These are phyloP conservation scores for Fraxinus floribunda DNA, from an alignment of 305 asterid genomes.

Conservation along the genomic window DNA sequence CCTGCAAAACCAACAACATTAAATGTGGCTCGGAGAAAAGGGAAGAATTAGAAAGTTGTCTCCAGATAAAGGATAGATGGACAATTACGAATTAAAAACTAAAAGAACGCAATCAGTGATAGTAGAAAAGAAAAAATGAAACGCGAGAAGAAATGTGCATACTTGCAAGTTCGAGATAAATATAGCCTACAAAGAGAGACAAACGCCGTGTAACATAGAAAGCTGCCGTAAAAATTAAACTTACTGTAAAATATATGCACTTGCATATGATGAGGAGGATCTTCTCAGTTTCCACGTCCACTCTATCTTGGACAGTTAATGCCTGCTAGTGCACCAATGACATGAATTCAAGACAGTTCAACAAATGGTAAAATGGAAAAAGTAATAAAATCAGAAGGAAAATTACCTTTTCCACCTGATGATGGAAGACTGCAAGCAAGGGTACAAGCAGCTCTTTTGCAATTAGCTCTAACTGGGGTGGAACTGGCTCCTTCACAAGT, in stretches of 20 bases:
- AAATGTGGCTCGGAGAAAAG: not conserved
- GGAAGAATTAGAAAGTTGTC: not conserved
- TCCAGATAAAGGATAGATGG: not conserved
- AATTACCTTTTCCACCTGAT: conserved; percentile 30
- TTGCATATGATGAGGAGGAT: conserved; percentile 37
- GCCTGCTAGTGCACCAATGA: conserved; percentile 28
- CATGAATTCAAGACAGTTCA: not conserved
- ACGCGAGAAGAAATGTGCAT: not conserved
- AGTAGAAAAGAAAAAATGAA: not conserved
- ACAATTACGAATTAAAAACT: not conserved
- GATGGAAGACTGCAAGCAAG: conserved; percentile 39
- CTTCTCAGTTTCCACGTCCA: conserved; percentile 31
- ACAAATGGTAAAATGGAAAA: not conserved
- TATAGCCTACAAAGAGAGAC: not conserved
- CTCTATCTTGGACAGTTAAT: conserved; percentile 10
- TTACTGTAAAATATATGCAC: conserved; percentile 42
- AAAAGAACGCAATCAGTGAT: not conserved
- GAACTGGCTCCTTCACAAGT: conserved; percentile 49
- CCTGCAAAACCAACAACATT: conserved; percentile 25
- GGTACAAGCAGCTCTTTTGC: conserved; percentile 44
- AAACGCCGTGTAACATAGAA: not conserved
- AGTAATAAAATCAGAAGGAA: not conserved
- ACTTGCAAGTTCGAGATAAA: not conserved
- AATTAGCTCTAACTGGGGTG: conserved; percentile 44
- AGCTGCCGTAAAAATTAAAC: conserved; percentile 8